phyloP scores from a whole-genome alignment of 2,329 filamentous ascomycete species.

The Sclerotinia minor region DNA sequence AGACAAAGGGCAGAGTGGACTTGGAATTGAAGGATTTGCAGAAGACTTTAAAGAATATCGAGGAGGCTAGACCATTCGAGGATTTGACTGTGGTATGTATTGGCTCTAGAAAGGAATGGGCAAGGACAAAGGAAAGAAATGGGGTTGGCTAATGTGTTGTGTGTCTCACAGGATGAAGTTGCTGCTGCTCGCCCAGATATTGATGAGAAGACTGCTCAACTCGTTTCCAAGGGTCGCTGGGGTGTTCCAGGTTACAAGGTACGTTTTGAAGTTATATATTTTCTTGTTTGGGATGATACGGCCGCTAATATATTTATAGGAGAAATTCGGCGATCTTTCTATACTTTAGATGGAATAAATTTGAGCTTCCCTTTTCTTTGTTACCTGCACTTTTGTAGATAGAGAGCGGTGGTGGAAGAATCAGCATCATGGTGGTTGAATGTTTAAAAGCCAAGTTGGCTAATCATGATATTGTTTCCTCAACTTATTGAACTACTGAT shows the following conservation, averaged over 20 bases:
- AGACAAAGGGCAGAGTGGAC: conserved; percentile 95
- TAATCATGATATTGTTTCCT: conserved; percentile 20
- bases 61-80: conserved; percentile 92
- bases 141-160: conserved; percentile 23
- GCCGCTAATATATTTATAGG: conserved; percentile 63
- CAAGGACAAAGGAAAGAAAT: conserved; percentile 5
- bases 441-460: conserved; percentile 18
- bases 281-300: neutral
- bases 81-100: conserved; percentile 92
- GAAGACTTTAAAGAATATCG: conserved; percentile 95
- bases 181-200: conserved; percentile 92
- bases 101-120: neutral
- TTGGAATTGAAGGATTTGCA: conserved; percentile 90
- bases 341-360: conserved; percentile 66
- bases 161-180: conserved; percentile 75
- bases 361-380: conserved; percentile 43
- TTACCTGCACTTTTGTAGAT: conserved; percentile 74
- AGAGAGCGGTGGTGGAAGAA: conserved; percentile 41
- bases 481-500: neutral
- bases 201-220: conserved; percentile 91
- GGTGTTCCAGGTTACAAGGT: conserved; percentile 98
- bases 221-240: conserved; percentile 98
- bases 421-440: conserved; percentile 28
- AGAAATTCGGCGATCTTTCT: conserved; percentile 98
- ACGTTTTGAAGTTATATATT: conserved; percentile 44